Conservation (phyloP, 2,329 filamentous ascomycete species). For the Stenocarpella maydis region DNA sequence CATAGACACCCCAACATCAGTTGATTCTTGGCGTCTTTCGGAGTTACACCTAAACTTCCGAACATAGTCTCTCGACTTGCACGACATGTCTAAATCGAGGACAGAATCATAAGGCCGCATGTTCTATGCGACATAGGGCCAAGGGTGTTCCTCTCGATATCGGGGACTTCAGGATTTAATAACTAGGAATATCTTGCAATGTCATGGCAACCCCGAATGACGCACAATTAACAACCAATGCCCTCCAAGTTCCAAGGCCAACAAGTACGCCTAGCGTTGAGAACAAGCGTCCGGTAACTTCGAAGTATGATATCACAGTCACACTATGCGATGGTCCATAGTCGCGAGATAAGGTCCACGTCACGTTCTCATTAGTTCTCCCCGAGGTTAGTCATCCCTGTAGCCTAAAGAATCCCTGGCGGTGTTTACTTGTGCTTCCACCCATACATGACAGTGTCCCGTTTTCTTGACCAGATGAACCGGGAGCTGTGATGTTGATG, state of each 20-base stretch:
- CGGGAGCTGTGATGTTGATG: background rate
- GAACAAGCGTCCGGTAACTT: background rate
- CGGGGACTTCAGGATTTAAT: background rate
- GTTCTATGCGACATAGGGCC: too few relatives aligned
- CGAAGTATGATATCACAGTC: too few relatives aligned
- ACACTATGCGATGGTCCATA: too few relatives aligned
- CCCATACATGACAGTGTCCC: background rate
- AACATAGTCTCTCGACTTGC: too few relatives aligned
- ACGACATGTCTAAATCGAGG: background rate
- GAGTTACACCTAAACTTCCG: too few relatives aligned
- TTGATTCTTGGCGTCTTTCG: too few relatives aligned
- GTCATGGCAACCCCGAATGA: background rate
- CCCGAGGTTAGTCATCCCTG: too few relatives aligned
- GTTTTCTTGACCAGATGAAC: background rate
- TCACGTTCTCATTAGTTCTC: too few relatives aligned
- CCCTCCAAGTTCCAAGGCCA: background rate
- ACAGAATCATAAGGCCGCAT: background rate
- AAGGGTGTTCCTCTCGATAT: background rate
- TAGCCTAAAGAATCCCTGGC: constrained; percentile 15
- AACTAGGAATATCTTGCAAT: too few relatives aligned
- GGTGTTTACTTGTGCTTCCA: constrained; percentile 1
- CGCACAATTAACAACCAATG: background rate
- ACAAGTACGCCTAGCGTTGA: background rate
- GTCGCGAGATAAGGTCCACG: too few relatives aligned
- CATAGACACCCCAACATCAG: background rate